Evolutionary conservation across 352 stramenopile species (phyloP), one percentile per base, ranked within the genome.

Genomic region (Pythium monospermum): DNA sequence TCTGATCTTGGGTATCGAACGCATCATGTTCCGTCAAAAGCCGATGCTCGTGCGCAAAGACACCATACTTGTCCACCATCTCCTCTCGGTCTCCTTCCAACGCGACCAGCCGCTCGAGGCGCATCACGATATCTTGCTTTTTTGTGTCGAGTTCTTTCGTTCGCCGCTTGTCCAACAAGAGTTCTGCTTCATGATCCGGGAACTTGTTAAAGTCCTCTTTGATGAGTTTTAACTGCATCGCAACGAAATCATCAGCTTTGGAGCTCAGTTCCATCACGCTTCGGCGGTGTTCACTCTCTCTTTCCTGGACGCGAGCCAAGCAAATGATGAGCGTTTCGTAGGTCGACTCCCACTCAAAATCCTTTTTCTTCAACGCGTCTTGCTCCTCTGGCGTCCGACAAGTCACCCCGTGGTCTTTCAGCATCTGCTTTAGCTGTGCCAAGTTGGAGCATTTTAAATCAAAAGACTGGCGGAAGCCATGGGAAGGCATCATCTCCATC

Each of bases 271-370:
- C 75, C 1, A 73, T 44, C 16, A 89, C 50, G 50, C 72, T 89
- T 19, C 72, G 69, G 1, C 78, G 67, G 36, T 89, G 76, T 38
- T 87, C 76, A 15, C 73, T 71, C 25, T 81, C 76, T 19, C 66
- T 63, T 27, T 86, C 71, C 43, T 87, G 71, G 6, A 89, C 76
- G 40, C 72, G 62, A 25, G 54, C 39, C 8, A 89, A 53, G 21
- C 78, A 89, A n/a, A 77, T 42, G 8, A 85, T 46, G 3, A 87
- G 31, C 2, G 78, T 87, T 12, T 89, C 78, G 31, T 73, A 78
- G 0, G 71, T 68, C 15, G 76, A 86, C 12, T 83, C 78, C 76
- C 78, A 89, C 35, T 67, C 66, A 10, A 76, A 39, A 21, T 89
- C 76, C 0, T 82, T 61, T 23, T 74, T 83, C 12, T 59, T 67